Percentiles rank a stretch among this genome's conserved stretches.
Evolutionary conservation across 306 rosid species (phyloP).

Genomic region (Citrullus mucosospermus): DNA sequence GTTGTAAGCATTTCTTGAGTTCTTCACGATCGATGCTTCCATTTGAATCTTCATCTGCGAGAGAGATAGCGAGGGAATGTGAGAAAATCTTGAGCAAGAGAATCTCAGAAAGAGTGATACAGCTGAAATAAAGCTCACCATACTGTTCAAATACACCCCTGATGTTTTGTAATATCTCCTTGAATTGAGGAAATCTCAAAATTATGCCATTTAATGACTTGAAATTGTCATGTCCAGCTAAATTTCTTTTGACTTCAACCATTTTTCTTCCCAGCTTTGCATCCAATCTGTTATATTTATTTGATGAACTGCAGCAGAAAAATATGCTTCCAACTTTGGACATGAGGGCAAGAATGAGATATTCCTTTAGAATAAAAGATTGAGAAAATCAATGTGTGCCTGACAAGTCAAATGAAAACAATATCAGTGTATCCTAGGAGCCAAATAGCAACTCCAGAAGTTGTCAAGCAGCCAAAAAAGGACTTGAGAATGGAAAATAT

Average conservation of each 20-base stretch:
- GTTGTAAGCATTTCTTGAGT: conserved; percentile 48
- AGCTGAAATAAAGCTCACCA: conserved; percentile 39
- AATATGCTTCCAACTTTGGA: conserved; percentile 40
- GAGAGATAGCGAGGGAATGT: background rate
- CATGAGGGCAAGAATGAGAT: conserved; percentile 16
- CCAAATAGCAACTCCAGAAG: background rate
- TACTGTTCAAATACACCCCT: conserved; percentile 58
- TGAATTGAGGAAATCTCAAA: conserved; percentile 63
- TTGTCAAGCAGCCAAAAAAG: background rate
- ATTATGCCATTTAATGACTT: conserved; percentile 64
- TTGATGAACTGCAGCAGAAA: conserved; percentile 25
- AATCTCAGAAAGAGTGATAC: background rate
- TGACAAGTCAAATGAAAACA: conserved; percentile 3
- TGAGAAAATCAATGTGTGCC: conserved; percentile 4
- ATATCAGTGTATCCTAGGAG: background rate
- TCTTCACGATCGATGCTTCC: conserved; percentile 61
- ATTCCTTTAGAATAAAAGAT: conserved; percentile 28
- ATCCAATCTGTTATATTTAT: conserved; percentile 49
- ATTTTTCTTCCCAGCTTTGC: conserved; percentile 52
- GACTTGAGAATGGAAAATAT: background rate
- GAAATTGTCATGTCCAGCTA: conserved; percentile 27
- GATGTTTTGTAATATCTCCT: conserved; percentile 42
- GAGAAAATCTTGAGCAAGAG: background rate
- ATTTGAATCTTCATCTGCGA: conserved; percentile 68
- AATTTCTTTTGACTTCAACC: conserved; percentile 42